These are phyloP conservation scores for Trichoderma sp. DNA, from an alignment of 2,329 filamentous ascomycete species.

Conservation along the genomic window DNA sequence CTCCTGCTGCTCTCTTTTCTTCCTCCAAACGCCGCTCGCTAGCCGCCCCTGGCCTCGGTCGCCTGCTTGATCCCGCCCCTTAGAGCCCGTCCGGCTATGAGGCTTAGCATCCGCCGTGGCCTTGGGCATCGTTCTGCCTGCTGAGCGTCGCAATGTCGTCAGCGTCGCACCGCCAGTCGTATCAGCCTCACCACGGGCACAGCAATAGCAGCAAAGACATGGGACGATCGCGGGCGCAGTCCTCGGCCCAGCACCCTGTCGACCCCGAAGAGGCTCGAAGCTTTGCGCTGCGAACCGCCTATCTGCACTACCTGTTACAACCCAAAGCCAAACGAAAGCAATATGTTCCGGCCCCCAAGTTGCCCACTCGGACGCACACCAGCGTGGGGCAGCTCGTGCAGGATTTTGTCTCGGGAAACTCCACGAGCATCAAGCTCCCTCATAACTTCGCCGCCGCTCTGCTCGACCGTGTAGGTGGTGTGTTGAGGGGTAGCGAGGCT, in stretches of 20 bases:
- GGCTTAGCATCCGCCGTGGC: slow-evolving; percentile 27
- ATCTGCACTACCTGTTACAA: slow-evolving; percentile 88
- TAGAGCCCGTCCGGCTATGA: slow-evolving; percentile 28
- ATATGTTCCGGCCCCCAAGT: slow-evolving; percentile 67
- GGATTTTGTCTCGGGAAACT: slow-evolving; percentile 64
- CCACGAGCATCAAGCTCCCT: slow-evolving; percentile 54
- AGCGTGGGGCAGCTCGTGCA: slow-evolving; percentile 83
- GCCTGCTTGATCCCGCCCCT: not conserved
- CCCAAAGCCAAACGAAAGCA: slow-evolving; percentile 86
- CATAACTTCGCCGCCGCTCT: slow-evolving; percentile 51
- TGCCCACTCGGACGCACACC: slow-evolving; percentile 60
- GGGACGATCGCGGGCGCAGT: slow-evolving; percentile 43
- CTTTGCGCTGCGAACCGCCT: slow-evolving; percentile 86
- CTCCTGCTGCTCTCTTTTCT: not conserved
- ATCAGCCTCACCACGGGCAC: slow-evolving; percentile 44
- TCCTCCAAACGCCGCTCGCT: not conserved
- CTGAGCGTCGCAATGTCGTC: slow-evolving; percentile 46
- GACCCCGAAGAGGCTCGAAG: slow-evolving; percentile 81
- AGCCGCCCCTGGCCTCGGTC: slow-evolving; percentile 7
- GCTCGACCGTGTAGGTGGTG: slow-evolving; percentile 72
- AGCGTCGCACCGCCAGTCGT: slow-evolving; percentile 46
- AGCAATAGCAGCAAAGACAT: slow-evolving; percentile 42
- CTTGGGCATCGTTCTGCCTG: slow-evolving; percentile 32
- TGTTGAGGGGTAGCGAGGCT: slow-evolving; percentile 76
- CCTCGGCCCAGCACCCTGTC: slow-evolving; percentile 44